phyloP scores from a whole-genome alignment of 352 stramenopile species.

The Globisporangium uncinulatum region DNA sequence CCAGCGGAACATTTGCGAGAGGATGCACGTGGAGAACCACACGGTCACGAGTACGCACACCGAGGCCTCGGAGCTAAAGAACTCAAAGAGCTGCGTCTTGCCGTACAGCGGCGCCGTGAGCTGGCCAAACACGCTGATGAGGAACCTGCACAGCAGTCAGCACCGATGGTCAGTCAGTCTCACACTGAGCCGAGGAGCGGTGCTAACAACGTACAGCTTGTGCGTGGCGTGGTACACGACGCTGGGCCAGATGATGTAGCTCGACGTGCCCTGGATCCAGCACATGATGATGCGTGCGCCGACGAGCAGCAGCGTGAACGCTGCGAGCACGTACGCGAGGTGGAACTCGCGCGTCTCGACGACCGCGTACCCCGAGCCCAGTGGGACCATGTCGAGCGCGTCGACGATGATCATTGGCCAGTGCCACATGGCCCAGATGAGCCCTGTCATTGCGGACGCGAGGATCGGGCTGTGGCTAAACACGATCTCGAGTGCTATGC shows the following conservation, averaged over 20 bases:
- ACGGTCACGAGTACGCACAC: slow-evolving; percentile 81
- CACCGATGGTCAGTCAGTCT: neutral
- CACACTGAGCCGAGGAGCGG: neutral
- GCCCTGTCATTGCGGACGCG: slow-evolving; percentile 78
- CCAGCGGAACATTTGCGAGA: slow-evolving; percentile 84
- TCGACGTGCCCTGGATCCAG: slow-evolving; percentile 87
- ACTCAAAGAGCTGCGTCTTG: slow-evolving; percentile 78
- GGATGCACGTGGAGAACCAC: slow-evolving; percentile 87
- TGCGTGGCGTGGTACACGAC: slow-evolving; percentile 83
- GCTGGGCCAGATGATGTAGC: slow-evolving; percentile 87
- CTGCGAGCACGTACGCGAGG: slow-evolving; percentile 67
- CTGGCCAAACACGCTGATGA: slow-evolving; percentile 85
- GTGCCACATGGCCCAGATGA: slow-evolving; percentile 82
- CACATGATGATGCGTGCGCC: slow-evolving; percentile 88
- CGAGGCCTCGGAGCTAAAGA: slow-evolving; percentile 81
- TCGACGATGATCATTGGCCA: slow-evolving; percentile 88
- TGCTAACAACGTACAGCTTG: slow-evolving; percentile 75
- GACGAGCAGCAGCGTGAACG: slow-evolving; percentile 77
- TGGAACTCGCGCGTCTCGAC: slow-evolving; percentile 76
- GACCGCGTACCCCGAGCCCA: slow-evolving; percentile 71
- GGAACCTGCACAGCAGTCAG: slow-evolving; percentile 42
- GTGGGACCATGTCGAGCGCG: slow-evolving; percentile 64
- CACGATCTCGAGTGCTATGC: slow-evolving; percentile 76
- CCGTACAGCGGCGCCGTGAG: slow-evolving; percentile 78
- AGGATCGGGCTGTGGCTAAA: slow-evolving; percentile 85